Conservation (phyloP, 257 asterid species). For the Nyctanthes arbortristis region DNA sequence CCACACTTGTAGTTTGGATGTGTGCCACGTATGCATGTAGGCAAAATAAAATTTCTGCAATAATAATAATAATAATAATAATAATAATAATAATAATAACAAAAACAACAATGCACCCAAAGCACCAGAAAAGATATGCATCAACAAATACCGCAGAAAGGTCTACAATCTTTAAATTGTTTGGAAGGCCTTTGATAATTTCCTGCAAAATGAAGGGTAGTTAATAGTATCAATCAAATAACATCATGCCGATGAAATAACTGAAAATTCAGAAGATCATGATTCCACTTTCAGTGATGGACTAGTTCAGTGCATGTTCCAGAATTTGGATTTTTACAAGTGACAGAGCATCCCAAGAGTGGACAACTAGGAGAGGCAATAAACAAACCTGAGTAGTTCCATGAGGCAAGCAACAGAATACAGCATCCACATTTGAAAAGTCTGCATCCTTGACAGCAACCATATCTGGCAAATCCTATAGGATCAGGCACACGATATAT, state of each 20-base stretch:
- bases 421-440: constrained; percentile 82
- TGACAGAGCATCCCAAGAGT: neutral
- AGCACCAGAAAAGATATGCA: constrained; percentile 8
- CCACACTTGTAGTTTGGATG: too few species aligned
- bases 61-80: too few species aligned
- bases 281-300: neutral
- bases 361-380: neutral
- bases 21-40: too few species aligned
- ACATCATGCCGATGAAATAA: neutral
- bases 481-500: neutral
- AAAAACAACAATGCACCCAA: neutral
- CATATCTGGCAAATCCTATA: constrained; percentile 81
- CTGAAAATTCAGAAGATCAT: neutral
- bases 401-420: constrained; percentile 96
- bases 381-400: constrained; percentile 88
- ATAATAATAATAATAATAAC: too few species aligned
- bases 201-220: constrained; percentile 51
- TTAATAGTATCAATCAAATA: constrained; percentile 4
- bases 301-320: neutral
- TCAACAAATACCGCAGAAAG: constrained; percentile 81
- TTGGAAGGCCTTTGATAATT: constrained; percentile 82
- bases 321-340: neutral
- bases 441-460: constrained; percentile 89
- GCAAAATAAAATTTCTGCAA: too few species aligned
- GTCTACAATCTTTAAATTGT: constrained; percentile 77